A percentile compares a stretch with the other conserved stretches of the same genome.
Evolutionary conservation across 164 flowering plant genomes (phyloP).

Genomic region (Umbellularia californica): DNA sequence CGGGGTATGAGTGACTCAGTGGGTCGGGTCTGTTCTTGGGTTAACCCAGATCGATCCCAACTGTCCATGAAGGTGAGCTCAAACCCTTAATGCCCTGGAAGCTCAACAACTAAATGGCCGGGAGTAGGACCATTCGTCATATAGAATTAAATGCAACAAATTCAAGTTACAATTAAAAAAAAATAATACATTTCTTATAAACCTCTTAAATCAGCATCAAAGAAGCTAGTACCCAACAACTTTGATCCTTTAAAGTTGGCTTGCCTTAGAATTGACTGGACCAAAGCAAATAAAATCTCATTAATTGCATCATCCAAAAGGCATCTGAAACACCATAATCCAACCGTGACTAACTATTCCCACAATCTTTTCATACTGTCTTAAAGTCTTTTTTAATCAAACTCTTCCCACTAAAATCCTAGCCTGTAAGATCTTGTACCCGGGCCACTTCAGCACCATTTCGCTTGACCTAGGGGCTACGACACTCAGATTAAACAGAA

Average conservation of each 20-base stretch:
- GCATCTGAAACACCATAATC: background rate
- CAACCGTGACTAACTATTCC: too few relatives aligned
- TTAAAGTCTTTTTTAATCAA: constrained; percentile 92
- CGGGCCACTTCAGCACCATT: constrained; percentile 64
- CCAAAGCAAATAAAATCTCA: background rate
- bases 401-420: constrained; percentile 86
- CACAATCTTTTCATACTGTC: constrained; percentile 41
- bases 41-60: too few relatives aligned
- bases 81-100: too few relatives aligned
- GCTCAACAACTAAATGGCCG: too few relatives aligned
- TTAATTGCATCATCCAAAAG: background rate
- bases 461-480: constrained; percentile 17
- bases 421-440: constrained; percentile 87
- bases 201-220: constrained; percentile 99
- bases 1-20: too few relatives aligned
- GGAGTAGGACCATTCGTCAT: background rate
- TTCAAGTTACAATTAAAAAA: background rate
- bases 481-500: too few relatives aligned
- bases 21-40: too few relatives aligned
- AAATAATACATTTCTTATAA: background rate
- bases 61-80: too few relatives aligned
- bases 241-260: constrained; percentile 90
- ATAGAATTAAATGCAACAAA: background rate
- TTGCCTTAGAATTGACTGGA: constrained; percentile 83
- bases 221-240: constrained; percentile 90